Evolutionary conservation across 176 grass and related monocot species (phyloP), one percentile per base, ranked within the genome.

Genomic region (barley (Hordeum vulgare)): DNA sequence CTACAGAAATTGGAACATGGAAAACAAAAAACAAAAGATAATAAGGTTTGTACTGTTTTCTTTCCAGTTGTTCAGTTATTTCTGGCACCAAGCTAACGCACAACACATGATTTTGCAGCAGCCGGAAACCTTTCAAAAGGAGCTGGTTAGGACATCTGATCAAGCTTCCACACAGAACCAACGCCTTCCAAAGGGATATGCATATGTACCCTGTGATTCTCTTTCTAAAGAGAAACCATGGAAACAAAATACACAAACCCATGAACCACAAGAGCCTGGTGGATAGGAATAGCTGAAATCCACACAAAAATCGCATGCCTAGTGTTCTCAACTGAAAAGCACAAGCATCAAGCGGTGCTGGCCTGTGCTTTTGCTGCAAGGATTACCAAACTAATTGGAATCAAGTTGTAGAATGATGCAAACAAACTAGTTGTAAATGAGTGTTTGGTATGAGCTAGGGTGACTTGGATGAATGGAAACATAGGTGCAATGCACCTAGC

Each of bases 131-230:
- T 94, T 97, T 77, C 92, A 90, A 58, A 94, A 94, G 74, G 94
- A 97, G 86, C 73, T 92, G 59, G 81, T 94, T 62, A 96, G 96
- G 93, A 96, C 91, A 65, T 99, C 93, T 61, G 96, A 96, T 80
- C 93, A 99, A 89, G 93, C 96, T 27, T 90, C 83, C n/a, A n/a
- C n/a, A n/a, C n/a, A n/a, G n/a, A n/a, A n/a, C n/a, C n/a, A n/a
- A n/a, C n/a, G n/a, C n/a, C n/a, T n/a, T n/a, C n/a, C n/a, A n/a
- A n/a, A n/a, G n/a, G n/a, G n/a, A n/a, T n/a, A n/a, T n/a, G n/a
- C n/a, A n/a, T n/a, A n/a, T n/a, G n/a, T n/a, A n/a, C n/a, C n/a
- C n/a, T n/a, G n/a, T n/a, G n/a, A n/a, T n/a, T n/a, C n/a, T n/a
- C n/a, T n/a, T n/a, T n/a, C n/a, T n/a, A n/a, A n/a, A n/a, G n/a